Percentiles rank a stretch among this genome's conserved stretches.
Conservation (phyloP, 2,329 filamentous ascomycete species). For the Grosmannia huntii region DNA sequence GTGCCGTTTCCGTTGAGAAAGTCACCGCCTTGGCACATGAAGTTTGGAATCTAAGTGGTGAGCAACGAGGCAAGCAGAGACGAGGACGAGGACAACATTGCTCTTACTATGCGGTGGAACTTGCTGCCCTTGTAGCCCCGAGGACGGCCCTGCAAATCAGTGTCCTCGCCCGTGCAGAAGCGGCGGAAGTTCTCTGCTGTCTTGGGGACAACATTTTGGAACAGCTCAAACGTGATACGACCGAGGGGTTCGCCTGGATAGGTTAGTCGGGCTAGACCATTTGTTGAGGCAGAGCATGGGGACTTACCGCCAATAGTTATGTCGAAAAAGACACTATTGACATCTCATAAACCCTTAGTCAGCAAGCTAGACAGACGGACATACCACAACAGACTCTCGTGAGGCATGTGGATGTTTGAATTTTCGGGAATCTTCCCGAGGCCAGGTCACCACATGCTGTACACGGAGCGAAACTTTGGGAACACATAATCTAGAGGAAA, state of each 20-base stretch:
- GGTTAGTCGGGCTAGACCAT: background rate
- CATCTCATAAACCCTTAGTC: constrained; percentile 13
- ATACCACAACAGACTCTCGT: background rate
- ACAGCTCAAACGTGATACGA: constrained; percentile 82
- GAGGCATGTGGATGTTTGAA: background rate
- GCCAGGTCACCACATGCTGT: too few species aligned
- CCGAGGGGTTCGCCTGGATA: constrained; percentile 69
- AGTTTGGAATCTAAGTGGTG: constrained; percentile 63
- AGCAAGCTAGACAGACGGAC: constrained; percentile 11
- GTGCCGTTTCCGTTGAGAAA: constrained; percentile 85
- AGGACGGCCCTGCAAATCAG: constrained; percentile 60
- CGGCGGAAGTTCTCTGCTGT: constrained; percentile 96
- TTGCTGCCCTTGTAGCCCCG: constrained; percentile 92
- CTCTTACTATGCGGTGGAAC: constrained; percentile 86
- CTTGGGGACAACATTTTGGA: constrained; percentile 68
- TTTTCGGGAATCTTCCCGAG: background rate
- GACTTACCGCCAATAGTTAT: constrained; percentile 56
- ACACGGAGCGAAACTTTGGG: background rate
- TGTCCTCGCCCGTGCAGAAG: constrained; percentile 90
- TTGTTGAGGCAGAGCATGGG: background rate
- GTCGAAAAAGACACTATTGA: constrained; percentile 21
- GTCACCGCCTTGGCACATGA: constrained; percentile 97
- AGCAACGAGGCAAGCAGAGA: background rate
- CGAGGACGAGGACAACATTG: background rate
- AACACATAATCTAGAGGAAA: constrained; percentile 4